Evolutionary conservation across 768 basidiomycete genomes (phyloP).

Genomic region (Leccinum imitatum): DNA sequence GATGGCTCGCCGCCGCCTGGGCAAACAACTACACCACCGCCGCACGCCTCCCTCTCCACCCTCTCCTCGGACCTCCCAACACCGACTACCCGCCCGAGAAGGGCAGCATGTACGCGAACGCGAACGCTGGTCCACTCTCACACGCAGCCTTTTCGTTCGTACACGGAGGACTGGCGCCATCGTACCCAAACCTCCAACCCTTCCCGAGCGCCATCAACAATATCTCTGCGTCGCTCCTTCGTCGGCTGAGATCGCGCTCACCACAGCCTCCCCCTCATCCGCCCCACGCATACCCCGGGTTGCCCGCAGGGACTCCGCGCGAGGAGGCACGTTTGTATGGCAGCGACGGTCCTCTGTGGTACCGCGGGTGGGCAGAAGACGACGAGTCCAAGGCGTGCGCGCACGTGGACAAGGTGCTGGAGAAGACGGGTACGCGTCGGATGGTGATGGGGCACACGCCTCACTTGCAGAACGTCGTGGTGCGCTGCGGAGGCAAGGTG

Average conservation of each 20-base stretch:
- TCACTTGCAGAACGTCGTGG: constrained; percentile 80
- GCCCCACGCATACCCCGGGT: constrained; percentile 67
- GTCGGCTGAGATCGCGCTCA: constrained; percentile 60
- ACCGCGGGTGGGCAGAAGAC: constrained; percentile 87
- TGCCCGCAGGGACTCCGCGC: constrained; percentile 62
- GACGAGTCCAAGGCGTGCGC: constrained; percentile 67
- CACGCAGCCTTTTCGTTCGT: constrained; percentile 89
- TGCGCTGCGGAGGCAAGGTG: constrained; percentile 87
- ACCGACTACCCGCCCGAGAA: constrained; percentile 51
- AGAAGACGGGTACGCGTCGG: constrained; percentile 76
- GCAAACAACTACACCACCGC: constrained; percentile 81
- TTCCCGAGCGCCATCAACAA: constrained; percentile 85
- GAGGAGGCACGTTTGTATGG: constrained; percentile 75
- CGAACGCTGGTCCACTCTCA: constrained; percentile 50
- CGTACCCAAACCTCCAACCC: constrained; percentile 71
- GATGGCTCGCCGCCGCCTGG: constrained; percentile 81
- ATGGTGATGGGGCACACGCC: constrained; percentile 99
- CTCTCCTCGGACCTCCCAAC: constrained; percentile 64
- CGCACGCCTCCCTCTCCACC: constrained; percentile 78
- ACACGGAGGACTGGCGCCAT: constrained; percentile 85
- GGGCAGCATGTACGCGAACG: constrained; percentile 31
- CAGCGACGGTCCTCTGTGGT: constrained; percentile 87
- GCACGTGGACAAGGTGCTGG: constrained; percentile 67
- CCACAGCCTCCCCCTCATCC: constrained; percentile 79
- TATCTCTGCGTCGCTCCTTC: constrained; percentile 65